Conservation (phyloP, 331 rosid genomes). For the Phaseolus coccineus region DNA sequence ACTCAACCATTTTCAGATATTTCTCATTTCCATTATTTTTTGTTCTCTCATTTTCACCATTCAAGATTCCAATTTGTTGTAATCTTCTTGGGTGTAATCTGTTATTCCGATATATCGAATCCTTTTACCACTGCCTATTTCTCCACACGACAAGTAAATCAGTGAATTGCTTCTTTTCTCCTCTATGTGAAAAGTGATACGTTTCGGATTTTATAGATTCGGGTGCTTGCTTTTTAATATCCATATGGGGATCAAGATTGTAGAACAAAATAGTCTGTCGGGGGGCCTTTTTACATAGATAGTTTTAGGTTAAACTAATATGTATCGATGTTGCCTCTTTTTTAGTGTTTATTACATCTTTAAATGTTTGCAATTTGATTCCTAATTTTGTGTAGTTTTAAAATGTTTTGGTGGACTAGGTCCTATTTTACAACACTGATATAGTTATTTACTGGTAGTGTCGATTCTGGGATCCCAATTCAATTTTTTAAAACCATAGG, state of each 20-base stretch:
- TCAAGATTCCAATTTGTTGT: slow-evolving; percentile 26
- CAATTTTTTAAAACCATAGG: neutral
- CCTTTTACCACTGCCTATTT: neutral
- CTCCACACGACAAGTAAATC: neutral
- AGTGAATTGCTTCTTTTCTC: neutral
- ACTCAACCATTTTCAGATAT: neutral
- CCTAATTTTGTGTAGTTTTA: neutral
- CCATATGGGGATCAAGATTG: neutral
- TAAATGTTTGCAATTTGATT: neutral
- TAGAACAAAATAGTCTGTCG: neutral
- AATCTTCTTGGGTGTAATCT: neutral
- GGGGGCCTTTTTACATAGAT: neutral
- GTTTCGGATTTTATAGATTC: slow-evolving; percentile 2
- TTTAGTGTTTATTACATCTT: slow-evolving; percentile 4
- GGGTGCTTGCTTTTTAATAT: neutral
- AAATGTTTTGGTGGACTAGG: neutral
- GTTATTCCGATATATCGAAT: slow-evolving; percentile 32
- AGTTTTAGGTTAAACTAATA: neutral
- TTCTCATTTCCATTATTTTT: neutral
- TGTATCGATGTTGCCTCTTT: neutral
- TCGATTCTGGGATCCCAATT: neutral
- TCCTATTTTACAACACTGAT: neutral
- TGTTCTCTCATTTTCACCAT: neutral
- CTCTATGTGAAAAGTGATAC: neutral
- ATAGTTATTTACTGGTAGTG: neutral